Evolutionary conservation across 108 stramenopile genomes (phyloP).

Genomic region (Thalassiosira profunda): DNA sequence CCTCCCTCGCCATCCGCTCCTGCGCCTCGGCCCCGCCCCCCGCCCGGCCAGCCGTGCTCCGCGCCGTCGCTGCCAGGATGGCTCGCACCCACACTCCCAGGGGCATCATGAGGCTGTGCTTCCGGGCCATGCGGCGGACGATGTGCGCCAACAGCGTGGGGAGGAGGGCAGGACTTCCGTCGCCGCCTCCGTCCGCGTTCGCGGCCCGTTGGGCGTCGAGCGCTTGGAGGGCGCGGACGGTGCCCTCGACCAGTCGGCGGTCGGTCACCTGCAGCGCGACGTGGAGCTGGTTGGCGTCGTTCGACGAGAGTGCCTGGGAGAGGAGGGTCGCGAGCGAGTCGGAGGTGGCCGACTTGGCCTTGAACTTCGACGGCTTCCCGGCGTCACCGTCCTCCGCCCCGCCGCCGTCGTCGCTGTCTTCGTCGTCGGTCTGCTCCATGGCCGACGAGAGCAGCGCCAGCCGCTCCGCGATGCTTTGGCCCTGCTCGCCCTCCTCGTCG

Average conservation of each 20-base stretch:
- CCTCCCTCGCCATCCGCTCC: slow-evolving; percentile 32
- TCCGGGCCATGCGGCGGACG: slow-evolving; percentile 46
- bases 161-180: slow-evolving; percentile 7
- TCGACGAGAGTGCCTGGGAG: slow-evolving; percentile 51
- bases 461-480: slow-evolving; percentile 48
- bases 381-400: slow-evolving; percentile 5
- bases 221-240: slow-evolving; percentile 31
- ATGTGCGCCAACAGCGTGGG: slow-evolving; percentile 49
- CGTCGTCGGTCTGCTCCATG: slow-evolving; percentile 43
- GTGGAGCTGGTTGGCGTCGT: slow-evolving; percentile 42
- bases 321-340: slow-evolving; percentile 48
- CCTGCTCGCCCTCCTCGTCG: slow-evolving; percentile 22
- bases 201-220: slow-evolving; percentile 30
- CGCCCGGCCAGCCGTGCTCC: slow-evolving; percentile 9
- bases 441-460: slow-evolving; percentile 52
- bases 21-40: too few species aligned
- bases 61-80: slow-evolving; percentile 36
- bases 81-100: slow-evolving; percentile 47
- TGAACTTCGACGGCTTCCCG: slow-evolving; percentile 33
- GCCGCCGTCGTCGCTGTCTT: slow-evolving; percentile 34
- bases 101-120: slow-evolving; percentile 35
- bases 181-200: neutral
- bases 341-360: slow-evolving; percentile 48
- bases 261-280: slow-evolving; percentile 45
- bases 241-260: slow-evolving; percentile 26